Conservation (phyloP, 768 basidiomycete genomes). For the Termitomyces sp. region DNA sequence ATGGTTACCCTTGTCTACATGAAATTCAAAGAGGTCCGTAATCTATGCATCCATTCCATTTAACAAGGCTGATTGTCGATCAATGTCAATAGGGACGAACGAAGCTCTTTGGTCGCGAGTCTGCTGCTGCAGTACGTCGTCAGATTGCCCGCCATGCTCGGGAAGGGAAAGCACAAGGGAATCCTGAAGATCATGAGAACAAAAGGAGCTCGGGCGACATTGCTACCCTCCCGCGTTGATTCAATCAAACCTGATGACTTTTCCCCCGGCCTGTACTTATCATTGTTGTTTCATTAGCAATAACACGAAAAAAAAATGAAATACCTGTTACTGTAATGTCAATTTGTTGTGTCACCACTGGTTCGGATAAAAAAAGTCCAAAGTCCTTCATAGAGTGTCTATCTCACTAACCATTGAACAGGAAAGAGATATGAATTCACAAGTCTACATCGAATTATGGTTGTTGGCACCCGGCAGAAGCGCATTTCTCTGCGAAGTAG, state of each 20-base stretch:
- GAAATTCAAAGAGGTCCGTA: slow-evolving; percentile 58
- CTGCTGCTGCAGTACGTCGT: slow-evolving; percentile 38
- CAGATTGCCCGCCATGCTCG: slow-evolving; percentile 18
- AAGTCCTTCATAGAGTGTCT: too few species aligned
- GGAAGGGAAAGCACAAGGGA: slow-evolving; percentile 2
- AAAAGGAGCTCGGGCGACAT: background rate
- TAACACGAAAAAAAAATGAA: background rate
- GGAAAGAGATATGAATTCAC: too few species aligned
- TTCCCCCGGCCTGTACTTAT: background rate
- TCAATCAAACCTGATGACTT: background rate
- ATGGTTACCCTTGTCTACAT: slow-evolving; percentile 61
- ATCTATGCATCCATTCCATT: background rate
- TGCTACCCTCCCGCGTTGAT: background rate
- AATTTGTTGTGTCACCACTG: background rate
- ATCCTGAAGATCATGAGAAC: background rate
- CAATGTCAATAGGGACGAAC: slow-evolving; percentile 51
- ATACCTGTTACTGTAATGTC: background rate
- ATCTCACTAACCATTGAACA: too few species aligned
- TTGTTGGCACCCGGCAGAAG: too few species aligned
- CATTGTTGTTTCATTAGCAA: background rate
- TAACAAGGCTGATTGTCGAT: background rate
- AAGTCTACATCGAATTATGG: too few species aligned
- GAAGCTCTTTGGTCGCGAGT: slow-evolving; percentile 56
- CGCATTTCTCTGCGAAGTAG: too few species aligned
- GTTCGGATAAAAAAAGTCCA: background rate